Base-by-base conservation (phyloP, 1,284 basidiomycete species). In the Ceratobasidium papillatum region DNA sequence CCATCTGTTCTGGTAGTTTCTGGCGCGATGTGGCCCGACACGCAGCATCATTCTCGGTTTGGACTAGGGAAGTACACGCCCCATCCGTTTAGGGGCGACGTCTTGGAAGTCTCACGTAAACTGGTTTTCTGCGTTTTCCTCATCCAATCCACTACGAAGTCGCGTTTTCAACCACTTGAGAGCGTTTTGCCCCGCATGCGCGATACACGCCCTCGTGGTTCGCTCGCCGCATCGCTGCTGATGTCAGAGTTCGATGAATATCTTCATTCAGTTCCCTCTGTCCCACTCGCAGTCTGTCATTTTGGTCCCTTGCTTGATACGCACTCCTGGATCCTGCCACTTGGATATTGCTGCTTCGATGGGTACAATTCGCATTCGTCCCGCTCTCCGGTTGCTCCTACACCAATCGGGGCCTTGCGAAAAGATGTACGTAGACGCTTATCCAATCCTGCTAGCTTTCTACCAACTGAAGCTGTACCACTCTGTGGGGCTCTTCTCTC, bases 51-150 rank as follows among this genome's bases (percentile, higher is more conserved):
- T 66, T 66, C 49, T 41, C 36, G 49, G 49, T 14, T 47, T 52
- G 51, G 64, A 19, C 49, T 49, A 66, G 64, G 64, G 64, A 54
- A 7, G 17, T 8, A 3, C 51, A 49, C 47, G 64, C 49, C 36
- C 19, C 64, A 30, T 22, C 34, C 19, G 49, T 32, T 38, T 66
- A 66, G 64, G 25, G 45, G 47, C 32, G 14, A 54, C 17, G 12
- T 30, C 54, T 45, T 69, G 45, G 54, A 69, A 58, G 66, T 30
- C 52, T 58, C 66, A 69, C 41, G 66, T 69, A 58, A 69, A 51
- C 52, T 14, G 25, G 36, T 47, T 69, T 56, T 45, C 52, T 27
- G 34, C 52, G 30, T 47, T 69, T 58, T 41, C 52, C 38, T 36
- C 52, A 45, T 43, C 52, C 36, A 36, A 32, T 52, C 41, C 66